Conservation (phyloP, 371 early-diverging fungal genomes). For the Rhizopus sp. region DNA sequence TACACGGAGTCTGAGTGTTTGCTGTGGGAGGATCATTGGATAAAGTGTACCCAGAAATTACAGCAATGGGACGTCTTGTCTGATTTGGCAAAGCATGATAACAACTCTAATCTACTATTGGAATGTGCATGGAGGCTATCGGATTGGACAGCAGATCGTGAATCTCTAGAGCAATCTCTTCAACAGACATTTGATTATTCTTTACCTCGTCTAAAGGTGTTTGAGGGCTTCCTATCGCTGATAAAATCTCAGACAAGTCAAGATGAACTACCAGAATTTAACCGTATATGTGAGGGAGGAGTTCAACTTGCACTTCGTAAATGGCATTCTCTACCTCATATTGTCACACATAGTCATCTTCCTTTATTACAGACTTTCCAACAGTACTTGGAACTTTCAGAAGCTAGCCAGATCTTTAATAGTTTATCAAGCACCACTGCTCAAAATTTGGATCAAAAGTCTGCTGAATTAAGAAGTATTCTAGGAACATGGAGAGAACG, state of each 20-base stretch:
- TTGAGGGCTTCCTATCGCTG: constrained; percentile 83
- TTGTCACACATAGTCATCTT: constrained; percentile 85
- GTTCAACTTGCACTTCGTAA: constrained; percentile 82
- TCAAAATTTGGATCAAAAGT: constrained; percentile 80
- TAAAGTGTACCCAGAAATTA: constrained; percentile 86
- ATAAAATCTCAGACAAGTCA: constrained; percentile 72
- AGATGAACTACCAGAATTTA: constrained; percentile 70
- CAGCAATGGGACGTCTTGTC: constrained; percentile 99
- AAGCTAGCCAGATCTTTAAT: constrained; percentile 86
- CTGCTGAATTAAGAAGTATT: constrained; percentile 88
- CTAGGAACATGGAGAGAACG: constrained; percentile 97
- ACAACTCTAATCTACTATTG: constrained; percentile 79
- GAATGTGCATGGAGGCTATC: constrained; percentile 94
- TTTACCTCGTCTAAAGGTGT: constrained; percentile 81
- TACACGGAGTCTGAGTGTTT: constrained; percentile 96
- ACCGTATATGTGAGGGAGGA: constrained; percentile 84
- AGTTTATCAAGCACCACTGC: constrained; percentile 77
- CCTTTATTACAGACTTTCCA: constrained; percentile 91
- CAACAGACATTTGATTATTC: constrained; percentile 59
- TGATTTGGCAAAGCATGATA: constrained; percentile 91
- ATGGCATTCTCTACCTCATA: constrained; percentile 87
- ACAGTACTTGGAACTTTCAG: constrained; percentile 92
- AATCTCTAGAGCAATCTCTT: constrained; percentile 66
- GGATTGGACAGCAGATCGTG: constrained; percentile 87
- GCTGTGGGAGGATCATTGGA: constrained; percentile 98